Base-by-base conservation (phyloP, 768 basidiomycete species). In the Tricholoma saponaceum region DNA sequence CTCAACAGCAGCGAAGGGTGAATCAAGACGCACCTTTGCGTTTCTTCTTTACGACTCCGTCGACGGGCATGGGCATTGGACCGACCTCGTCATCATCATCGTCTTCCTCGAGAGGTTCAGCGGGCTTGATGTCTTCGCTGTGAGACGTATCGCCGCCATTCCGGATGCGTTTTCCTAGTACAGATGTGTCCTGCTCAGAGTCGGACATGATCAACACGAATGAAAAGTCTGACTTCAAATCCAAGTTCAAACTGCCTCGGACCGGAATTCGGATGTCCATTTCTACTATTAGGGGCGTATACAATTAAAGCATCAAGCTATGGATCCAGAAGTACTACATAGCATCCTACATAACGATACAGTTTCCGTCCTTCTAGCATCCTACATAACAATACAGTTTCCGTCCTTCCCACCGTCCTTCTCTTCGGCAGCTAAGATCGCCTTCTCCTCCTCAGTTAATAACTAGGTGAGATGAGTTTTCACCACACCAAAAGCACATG, bases 21-120 rank as follows among this genome's bases (percentile, higher is more conserved):
- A 61, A 56, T 62, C 57, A 25, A 35, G 22, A 68, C 79, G 57
- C 66, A 90, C 92, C 87, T 83, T 90, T 95, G 57, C 91, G 83
- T 69, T 91, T 92, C 78, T 92, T 95, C 75, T 87, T 88, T 67
- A 72, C 63, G 52, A 62, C 62, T 62, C 74, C 62, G 58, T 74
- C 77, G 6, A 76, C 79, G 22, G 87, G 84, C 74, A 91, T 74
- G 9, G 94, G 93, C 92, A 95, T 94, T 6, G 92, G 93, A 5
- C 92, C 92, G 39, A 94, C 79, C 66, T 95, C 92, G 62, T 89
- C 87, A 64, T 89, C 87, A 61, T 85, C 84, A 33, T 85, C 83
- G 22, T 77, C 77, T 5, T 80, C 77, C 2, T 78, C 77, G 26
- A 69, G 67, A 18, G 71, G 67, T n/a, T 58, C 30, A 14, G 62